phyloP scores from a whole-genome alignment of 768 basidiomycete species.

The Candolleomyces eurysporus region DNA sequence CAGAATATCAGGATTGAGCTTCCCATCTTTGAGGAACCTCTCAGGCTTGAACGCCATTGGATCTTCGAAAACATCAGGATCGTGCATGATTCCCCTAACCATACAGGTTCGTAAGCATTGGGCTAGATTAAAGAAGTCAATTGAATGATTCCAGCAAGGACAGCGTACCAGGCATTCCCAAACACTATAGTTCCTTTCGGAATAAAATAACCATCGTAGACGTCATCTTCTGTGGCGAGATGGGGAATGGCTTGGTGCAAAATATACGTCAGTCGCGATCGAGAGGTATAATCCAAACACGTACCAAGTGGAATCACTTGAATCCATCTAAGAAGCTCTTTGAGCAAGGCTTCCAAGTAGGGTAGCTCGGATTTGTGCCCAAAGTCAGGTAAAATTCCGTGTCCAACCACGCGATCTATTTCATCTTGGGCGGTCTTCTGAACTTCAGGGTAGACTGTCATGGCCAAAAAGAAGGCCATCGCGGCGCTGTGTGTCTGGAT shows the following conservation, averaged over 20 bases:
- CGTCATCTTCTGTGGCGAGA: conserved; percentile 8
- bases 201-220: conserved; percentile 13
- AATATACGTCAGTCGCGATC: background rate
- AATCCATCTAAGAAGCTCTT: conserved; percentile 26
- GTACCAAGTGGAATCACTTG: conserved; percentile 13
- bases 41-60: conserved; percentile 10
- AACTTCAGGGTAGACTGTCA: conserved; percentile 35
- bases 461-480: conserved; percentile 18
- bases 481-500: background rate
- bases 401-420: conserved; percentile 35
- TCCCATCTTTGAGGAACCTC: conserved; percentile 1
- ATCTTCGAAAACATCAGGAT: conserved; percentile 8
- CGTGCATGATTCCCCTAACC: conserved; percentile 12
- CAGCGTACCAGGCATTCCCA: conserved; percentile 12
- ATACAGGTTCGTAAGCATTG: background rate
- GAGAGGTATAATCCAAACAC: background rate
- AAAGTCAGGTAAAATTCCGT: conserved; percentile 34
- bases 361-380: conserved; percentile 21
- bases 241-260: conserved; percentile 6
- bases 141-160: too few species aligned
- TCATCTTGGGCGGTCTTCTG: conserved; percentile 39
- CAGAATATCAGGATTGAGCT: conserved; percentile 14
- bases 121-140: too few species aligned
- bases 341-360: conserved; percentile 33
- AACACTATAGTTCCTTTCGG: conserved; percentile 12